Evolutionary conservation across 2,329 filamentous ascomycete genomes (phyloP), one percentile per base, ranked within the genome.

Genomic region (Geosmithia flava): DNA sequence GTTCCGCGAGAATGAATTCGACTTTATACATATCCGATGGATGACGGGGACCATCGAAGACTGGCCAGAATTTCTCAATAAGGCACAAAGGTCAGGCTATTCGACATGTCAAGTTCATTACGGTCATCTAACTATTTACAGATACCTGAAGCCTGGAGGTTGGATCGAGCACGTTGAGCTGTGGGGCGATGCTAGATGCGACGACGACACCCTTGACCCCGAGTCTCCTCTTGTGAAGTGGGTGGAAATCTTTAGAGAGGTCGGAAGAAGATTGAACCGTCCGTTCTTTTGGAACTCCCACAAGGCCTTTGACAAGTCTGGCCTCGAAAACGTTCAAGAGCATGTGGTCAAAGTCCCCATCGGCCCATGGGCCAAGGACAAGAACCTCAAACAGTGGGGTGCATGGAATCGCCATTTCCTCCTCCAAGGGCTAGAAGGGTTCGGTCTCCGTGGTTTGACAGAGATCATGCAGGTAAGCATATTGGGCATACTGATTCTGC

Each of bases 101-200:
- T 20, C 40, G 6, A n/a, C 16, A 42, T n/a, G n/a, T n/a, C 7
- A 20, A 20, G 6, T 16, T 7, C 40, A 42, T 42, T 42, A 16
- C 19, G 16, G 16, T 42, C 29, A 30, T 30, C 6, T 30, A 11
- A 7, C 29, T 30, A 30, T 30, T 6, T 30, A 76, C 55, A 59
- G 40, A 42, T 42, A 42, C n/a, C 40, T 76, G 15, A 74, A 71
- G 53, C 71, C 72, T 2, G 74, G 74, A 11, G 74, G 70, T n/a
- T 78, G 73, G 73, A 66, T 76, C 44, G 74, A 78, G 54, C 59
- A 75, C 37, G 72, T 76, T 54, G 74, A 77, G 56, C 70, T 76
- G 20, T 67, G 46, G 29, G 23, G 27, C 6, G 40, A 42, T 10
- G 45, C 50, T 2, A 52, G 51, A 13, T 53, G 46, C 7, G 62